Evolutionary conservation across 352 stramenopile genomes (phyloP).

Genomic region (Pythium guiyangense): DNA sequence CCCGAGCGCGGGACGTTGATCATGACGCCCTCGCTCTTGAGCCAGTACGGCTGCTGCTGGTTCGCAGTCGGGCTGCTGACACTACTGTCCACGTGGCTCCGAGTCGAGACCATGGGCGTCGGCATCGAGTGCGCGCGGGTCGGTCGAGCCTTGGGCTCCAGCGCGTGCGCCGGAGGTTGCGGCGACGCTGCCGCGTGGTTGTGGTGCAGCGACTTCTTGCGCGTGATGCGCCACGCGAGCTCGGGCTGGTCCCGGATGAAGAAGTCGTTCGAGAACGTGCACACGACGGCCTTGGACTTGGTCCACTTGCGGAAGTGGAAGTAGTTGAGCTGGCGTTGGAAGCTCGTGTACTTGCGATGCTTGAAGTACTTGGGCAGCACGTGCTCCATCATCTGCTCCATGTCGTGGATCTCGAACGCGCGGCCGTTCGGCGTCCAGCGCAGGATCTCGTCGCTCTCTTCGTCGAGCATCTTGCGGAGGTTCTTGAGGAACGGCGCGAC

Average conservation of each 20-base stretch:
- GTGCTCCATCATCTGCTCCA: constrained; percentile 72
- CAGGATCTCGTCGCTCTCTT: constrained; percentile 46
- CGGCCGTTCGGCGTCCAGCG: constrained; percentile 59
- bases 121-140: constrained; percentile 6
- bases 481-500: constrained; percentile 67
- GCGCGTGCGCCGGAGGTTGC: not conserved
- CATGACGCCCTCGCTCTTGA: constrained; percentile 15
- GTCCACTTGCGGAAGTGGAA: constrained; percentile 92
- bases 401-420: constrained; percentile 76
- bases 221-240: constrained; percentile 57
- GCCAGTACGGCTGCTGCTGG: constrained; percentile 8
- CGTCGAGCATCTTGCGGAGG: constrained; percentile 56
- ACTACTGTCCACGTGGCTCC: not conserved
- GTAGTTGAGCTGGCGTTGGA: constrained; percentile 93
- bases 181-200: constrained; percentile 7
- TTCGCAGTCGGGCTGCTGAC: not conserved
- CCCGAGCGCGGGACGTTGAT: constrained; percentile 25
- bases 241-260: constrained; percentile 68
- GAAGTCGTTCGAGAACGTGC: constrained; percentile 75
- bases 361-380: constrained; percentile 94
- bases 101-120: not conserved
- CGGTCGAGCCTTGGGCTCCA: constrained; percentile 1
- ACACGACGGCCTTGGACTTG: constrained; percentile 73
- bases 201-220: constrained; percentile 49
- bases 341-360: constrained; percentile 92